Base-by-base conservation (phyloP, 306 rosid species). In the Macrotyloma uniflorum region DNA sequence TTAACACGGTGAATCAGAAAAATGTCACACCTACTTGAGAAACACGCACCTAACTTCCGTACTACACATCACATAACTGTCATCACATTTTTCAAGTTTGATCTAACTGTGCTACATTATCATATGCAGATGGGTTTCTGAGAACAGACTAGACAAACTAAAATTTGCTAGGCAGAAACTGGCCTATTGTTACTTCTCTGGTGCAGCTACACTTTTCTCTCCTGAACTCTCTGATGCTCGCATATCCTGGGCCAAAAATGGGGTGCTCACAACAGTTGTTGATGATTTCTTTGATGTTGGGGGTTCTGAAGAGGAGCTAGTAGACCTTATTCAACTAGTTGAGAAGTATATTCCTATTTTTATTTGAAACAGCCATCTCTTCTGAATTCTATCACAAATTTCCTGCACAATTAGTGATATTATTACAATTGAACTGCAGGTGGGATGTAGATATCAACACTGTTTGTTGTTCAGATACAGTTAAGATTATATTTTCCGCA, bases 281-380 rank as follows among this genome's bases (percentile, higher is more conserved):
- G 97, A 92, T 85, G 97, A 94, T 84, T 95, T 95, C 88, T 92
- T 84, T 83, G 97, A 92, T 20, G 70, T 89, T 54, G 91, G 95
- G 14, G 82, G 95, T 74, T 86, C 97, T 40, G 84, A 87, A 74
- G 91, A 87, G 78, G 97, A 95, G 83, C 74, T 85, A 49, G 38
- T 82, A 67, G 88, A 89, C 83, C 98, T 94, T 32, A 85, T 92
- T 74, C 89, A 85, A 59, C 83, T 94, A 65, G 79, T 94, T 36
- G 87, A 92, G 83, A 80, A 86, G 98, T 94, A 89, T 45, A 76
- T 65, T 82, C 78, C 16, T 51, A 23, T 71, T 67, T 24, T 43
- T 53, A 43, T 43, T 70, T 79, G 50, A 35, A 74, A 7, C 47
- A 9, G 28, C 63, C 32, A 57, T 77, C 75, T 14, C 36, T 18